Evolutionary conservation across 2,329 filamentous ascomycete species (phyloP), one percentile per base, ranked within the genome.

Genomic region (Taxawa tesnikishii): DNA sequence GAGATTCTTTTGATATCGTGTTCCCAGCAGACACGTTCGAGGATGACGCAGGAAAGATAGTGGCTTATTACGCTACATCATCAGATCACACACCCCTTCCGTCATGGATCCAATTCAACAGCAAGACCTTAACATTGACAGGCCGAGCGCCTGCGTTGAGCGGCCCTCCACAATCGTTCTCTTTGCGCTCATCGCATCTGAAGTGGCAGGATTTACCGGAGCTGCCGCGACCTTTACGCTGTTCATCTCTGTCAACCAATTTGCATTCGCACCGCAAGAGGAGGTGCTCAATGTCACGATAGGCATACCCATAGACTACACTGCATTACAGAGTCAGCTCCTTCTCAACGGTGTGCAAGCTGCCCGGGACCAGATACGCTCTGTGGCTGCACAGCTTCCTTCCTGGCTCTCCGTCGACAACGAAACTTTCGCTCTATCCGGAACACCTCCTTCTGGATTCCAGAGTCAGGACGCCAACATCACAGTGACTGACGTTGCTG

Each of bases 81-180:
- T 66, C 65, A 4, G 71, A 88, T 47, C 81, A 82, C 47, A 82
- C 80, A n/a, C 84, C 85, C 21, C 60, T 94, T 21, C 85, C 85
- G 13, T 77, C 83, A 1, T 94, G 85, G 85, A 62, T 93, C 27
- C 60, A 60, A n/a, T 94, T 94, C 47, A 70, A 90, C 43, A 50
- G 68, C 1, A 50, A 50, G 2, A 63, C 56, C 1, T 58, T 93
- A 24, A 67, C 65, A 1, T 92, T 93, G 45, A 71, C 69, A 1
- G 85, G 85, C 15, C 70, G 58, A 19, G 79, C 79, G 2, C 84
- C 83, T 1, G 59, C 74, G 1, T 63, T 75, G 28, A 68, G 71
- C 36, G 70, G 77, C 18, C 74, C 75, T 6, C 78, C 83, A 3
- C 79, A 92, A 47, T 68, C 62, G 0, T 90, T 85, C 46, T 67